These are phyloP conservation scores for Metschnikowia hibisci DNA, from an alignment of 805 yeast genomes.

Conservation along the genomic window DNA sequence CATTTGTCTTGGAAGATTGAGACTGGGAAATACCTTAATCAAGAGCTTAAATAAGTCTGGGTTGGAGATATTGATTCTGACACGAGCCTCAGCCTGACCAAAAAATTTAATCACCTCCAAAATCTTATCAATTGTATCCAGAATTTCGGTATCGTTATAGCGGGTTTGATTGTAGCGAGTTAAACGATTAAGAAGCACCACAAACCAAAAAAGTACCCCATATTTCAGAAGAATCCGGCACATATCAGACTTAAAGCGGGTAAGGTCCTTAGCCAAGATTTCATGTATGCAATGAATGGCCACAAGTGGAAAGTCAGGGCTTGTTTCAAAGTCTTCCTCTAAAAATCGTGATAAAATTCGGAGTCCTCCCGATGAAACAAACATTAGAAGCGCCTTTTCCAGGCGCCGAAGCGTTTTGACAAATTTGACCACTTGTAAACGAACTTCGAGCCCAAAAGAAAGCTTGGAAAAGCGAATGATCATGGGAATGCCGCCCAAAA, in stretches of 20 bases:
- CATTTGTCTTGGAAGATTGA: slow-evolving; percentile 32
- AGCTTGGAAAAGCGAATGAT: slow-evolving; percentile 35
- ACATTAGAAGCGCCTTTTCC: slow-evolving; percentile 34
- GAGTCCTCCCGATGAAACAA: slow-evolving; percentile 46
- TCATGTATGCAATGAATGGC: slow-evolving; percentile 35
- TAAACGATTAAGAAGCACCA: slow-evolving; percentile 34
- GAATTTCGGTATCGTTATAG: slow-evolving; percentile 6
- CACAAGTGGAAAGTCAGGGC: slow-evolving; percentile 36
- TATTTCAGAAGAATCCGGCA: slow-evolving; percentile 40
- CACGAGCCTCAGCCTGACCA: slow-evolving; percentile 45
- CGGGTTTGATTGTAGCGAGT: slow-evolving; percentile 13
- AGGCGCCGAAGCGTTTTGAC: slow-evolving; percentile 31
- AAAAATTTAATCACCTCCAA: slow-evolving; percentile 39
- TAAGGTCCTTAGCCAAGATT: slow-evolving; percentile 32
- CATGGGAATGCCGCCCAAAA: slow-evolving; percentile 42
- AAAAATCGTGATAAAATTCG: slow-evolving; percentile 41
- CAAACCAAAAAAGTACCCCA: slow-evolving; percentile 43
- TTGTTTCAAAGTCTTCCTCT: slow-evolving; percentile 41
- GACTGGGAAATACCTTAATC: slow-evolving; percentile 35
- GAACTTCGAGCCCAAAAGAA: slow-evolving; percentile 27
- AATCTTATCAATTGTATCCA: slow-evolving; percentile 25
- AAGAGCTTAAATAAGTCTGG: slow-evolving; percentile 39
- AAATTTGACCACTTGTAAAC: slow-evolving; percentile 37
- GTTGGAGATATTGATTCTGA: slow-evolving; percentile 36
- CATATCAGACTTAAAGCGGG: slow-evolving; percentile 39